These are phyloP conservation scores for Phytophthora europaea DNA, from an alignment of 352 stramenopile species.

Conservation along the genomic window DNA sequence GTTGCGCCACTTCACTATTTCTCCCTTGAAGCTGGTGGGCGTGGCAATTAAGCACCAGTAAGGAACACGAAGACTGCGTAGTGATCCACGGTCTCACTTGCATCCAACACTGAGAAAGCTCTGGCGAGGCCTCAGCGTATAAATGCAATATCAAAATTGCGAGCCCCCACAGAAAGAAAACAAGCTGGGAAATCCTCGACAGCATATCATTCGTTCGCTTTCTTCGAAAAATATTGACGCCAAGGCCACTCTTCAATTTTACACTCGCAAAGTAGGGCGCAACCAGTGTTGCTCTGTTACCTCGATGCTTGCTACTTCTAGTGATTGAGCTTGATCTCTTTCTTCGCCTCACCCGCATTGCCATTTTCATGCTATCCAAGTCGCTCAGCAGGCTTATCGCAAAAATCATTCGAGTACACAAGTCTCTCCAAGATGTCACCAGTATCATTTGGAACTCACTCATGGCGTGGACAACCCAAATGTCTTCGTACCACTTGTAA, in stretches of 20 bases:
- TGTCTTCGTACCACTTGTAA: slow-evolving; percentile 43
- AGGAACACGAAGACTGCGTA: slow-evolving; percentile 22
- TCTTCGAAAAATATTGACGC: slow-evolving; percentile 1
- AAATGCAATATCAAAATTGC: slow-evolving; percentile 31
- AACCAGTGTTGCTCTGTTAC: neutral
- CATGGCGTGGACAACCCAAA: slow-evolving; percentile 40
- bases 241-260: slow-evolving; percentile 3
- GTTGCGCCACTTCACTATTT: slow-evolving; percentile 8
- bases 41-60: slow-evolving; percentile 31
- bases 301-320: neutral
- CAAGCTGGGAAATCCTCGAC: slow-evolving; percentile 3
- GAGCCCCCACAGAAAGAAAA: slow-evolving; percentile 36
- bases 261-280: slow-evolving; percentile 11
- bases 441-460: slow-evolving; percentile 50
- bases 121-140: slow-evolving; percentile 11
- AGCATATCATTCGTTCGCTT: slow-evolving; percentile 3
- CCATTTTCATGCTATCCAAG: slow-evolving; percentile 35
- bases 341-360: slow-evolving; percentile 1
- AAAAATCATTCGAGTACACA: slow-evolving; percentile 24
- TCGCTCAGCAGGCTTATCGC: slow-evolving; percentile 23
- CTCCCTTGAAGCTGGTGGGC: slow-evolving; percentile 4
- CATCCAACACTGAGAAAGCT: slow-evolving; percentile 35
- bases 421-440: slow-evolving; percentile 35
- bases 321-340: neutral
- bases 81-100: slow-evolving; percentile 28